These are phyloP conservation scores for Emericellopsis cladophorae DNA, from an alignment of 2,329 filamentous ascomycete species.

Conservation along the genomic window DNA sequence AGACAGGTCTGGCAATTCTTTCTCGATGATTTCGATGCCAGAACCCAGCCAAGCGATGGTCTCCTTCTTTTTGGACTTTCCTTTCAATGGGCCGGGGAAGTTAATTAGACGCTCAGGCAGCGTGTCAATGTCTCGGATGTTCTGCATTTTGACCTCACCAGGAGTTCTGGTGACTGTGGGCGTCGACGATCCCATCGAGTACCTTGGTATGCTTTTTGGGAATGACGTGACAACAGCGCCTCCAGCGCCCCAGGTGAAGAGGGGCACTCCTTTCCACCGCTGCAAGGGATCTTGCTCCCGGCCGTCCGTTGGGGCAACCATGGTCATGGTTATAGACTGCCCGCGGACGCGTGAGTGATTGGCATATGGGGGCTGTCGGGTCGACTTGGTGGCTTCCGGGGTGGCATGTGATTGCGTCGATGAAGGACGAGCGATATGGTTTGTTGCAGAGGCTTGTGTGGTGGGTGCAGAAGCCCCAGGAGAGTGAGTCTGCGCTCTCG, in stretches of 20 bases:
- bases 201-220: conserved; percentile 78
- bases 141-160: conserved; percentile 70
- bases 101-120: conserved; percentile 60
- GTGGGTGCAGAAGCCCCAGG: conserved; percentile 33
- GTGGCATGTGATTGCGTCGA: conserved; percentile 34
- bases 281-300: conserved; percentile 65
- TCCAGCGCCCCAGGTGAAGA: conserved; percentile 80
- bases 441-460: conserved; percentile 20
- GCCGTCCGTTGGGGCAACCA: conserved; percentile 51
- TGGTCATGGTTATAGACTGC: conserved; percentile 41
- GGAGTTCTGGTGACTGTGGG: conserved; percentile 74
- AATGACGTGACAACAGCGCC: conserved; percentile 75
- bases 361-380: conserved; percentile 11
- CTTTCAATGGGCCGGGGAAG: conserved; percentile 82
- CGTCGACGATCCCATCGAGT: conserved; percentile 57
- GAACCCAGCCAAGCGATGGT: conserved; percentile 65
- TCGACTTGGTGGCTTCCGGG: conserved; percentile 13
- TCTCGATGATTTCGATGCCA: conserved; percentile 65
- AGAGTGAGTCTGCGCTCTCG: conserved; percentile 50
- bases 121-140: conserved; percentile 60
- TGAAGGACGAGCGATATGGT: conserved; percentile 36
- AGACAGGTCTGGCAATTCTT: conserved; percentile 33
- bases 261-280: conserved; percentile 80
- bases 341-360: conserved; percentile 30
- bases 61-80: conserved; percentile 94